Base-by-base conservation (phyloP, 202 grass and related monocot genomes). In the Dendrocalamus latiflorus region DNA sequence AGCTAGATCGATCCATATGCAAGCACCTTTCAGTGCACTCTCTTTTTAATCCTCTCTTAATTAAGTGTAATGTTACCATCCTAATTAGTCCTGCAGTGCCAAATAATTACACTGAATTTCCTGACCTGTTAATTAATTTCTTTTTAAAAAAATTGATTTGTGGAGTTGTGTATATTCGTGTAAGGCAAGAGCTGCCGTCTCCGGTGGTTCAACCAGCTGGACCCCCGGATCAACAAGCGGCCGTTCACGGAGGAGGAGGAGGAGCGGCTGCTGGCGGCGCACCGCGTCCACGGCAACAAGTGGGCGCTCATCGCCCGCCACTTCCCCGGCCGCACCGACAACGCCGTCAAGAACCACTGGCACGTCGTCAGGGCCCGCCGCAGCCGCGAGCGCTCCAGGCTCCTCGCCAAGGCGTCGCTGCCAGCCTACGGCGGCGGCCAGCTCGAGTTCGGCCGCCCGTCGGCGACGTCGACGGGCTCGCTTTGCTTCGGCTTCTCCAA, bases 311-410 rank as follows among this genome's bases (percentile, higher is more conserved):
- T 97, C 36, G 90, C 94, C 1, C 88, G 94, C 33, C 79, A 93
- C 68, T 97, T 97, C 79, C 94, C 94, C 0, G 94, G 94, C 8
- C 85, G 94, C 76, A 97, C 94, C 73, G 94, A 97, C 77, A 97
- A 97, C 88, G 90, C 94, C 60, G 94, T 97, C 60, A 97, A 97
- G 90, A 97, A 97, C 75, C 94, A 97, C 78, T 97, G 94, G 94
- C 94, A 97, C 83, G 94, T 97, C 74, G 89, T 97, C 83, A 91
- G 85, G 88, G 95, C 95, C 18, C 91, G 94, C 74, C 91, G 86
- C 75, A 61, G 74, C 85, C 87, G 94, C 58, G 87, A 90, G 28
- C 89, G 85, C 56, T 85, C 85, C 48, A 54, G 74, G 25, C 72
- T 91, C 47, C 80, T 87, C 20, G 54, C 69, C 16, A 82, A 71